Evolutionary conservation across 495 filamentous ascomycete genomes (phyloP), one percentile per base, ranked within the genome.

Genomic region (Zalerion maritima): DNA sequence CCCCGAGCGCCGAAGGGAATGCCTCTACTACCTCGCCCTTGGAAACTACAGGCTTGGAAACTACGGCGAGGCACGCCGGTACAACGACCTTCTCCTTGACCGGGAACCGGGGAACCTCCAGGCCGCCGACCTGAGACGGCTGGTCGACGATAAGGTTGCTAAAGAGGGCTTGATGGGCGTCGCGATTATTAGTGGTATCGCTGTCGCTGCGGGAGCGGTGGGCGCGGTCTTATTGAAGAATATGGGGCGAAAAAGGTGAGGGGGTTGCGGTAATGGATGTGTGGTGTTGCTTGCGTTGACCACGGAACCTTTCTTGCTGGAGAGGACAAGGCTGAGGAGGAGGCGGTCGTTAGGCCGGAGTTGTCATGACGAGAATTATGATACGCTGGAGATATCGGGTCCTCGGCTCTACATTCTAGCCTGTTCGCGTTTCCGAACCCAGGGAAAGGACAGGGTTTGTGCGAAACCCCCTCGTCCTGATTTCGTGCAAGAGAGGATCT

Each of bases 11-110:
- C 77, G 91, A 34, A 75, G 89, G 32, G 89, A 97, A 67, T 97
- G 89, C 49, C 78, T 96, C 17, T 97, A 94, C 62, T 97, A 97
- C 54, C 70, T 97, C 8, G 89, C 82, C 8, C 67, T 97, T 14
- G 89, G 89, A 29, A 91, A 97, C 60, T 97, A 84, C 73, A 92
- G 93, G 60, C 73, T 97, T 6, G 91, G 89, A 21, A 96, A 94
- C 62, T 97, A 92, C 48, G 84, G 74, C 16, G 87, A 97, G 50
- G 86, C 89, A 24, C 66, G 86, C 40, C 66, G 77, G 49, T 96
- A 94, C 61, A 97, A 97, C 49, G 89, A 97, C 37, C 58, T 82
- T 11, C 60, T 97, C 30, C 57, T 96, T 15, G 81, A 91, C 23
- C 75, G 82, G 40, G 89, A 97, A 55, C 84, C 82, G 1, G 72